Evolutionary conservation across 768 basidiomycete genomes (phyloP).

Genomic region (Leccinum boreale): DNA sequence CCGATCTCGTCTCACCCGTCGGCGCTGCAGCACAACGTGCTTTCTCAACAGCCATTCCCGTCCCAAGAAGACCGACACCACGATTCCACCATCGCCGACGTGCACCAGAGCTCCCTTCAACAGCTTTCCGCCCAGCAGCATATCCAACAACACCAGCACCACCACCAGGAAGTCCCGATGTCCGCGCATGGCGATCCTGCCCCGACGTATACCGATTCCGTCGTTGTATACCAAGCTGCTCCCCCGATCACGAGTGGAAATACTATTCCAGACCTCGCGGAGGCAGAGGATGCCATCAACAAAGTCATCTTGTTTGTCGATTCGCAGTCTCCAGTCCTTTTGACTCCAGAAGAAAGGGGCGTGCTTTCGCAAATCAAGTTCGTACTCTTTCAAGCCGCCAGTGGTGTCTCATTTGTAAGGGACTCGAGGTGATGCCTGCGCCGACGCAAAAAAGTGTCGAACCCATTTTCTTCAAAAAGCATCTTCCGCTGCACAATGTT

Average conservation of each 20-base stretch:
- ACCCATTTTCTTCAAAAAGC: slow-evolving; percentile 16
- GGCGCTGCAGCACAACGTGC: slow-evolving; percentile 25
- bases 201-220: slow-evolving; percentile 26
- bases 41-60: slow-evolving; percentile 30
- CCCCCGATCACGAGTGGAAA: slow-evolving; percentile 32
- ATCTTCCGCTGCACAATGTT: slow-evolving; percentile 11
- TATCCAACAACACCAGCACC: slow-evolving; percentile 24
- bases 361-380: slow-evolving; percentile 47
- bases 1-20: slow-evolving; percentile 33
- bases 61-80: slow-evolving; percentile 27
- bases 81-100: slow-evolving; percentile 22
- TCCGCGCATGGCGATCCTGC: slow-evolving; percentile 22
- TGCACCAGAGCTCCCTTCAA: slow-evolving; percentile 29
- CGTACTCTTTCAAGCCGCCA: slow-evolving; percentile 49
- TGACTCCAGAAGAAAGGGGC: slow-evolving; percentile 36
- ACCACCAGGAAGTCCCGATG: slow-evolving; percentile 23
- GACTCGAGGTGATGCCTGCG: slow-evolving; percentile 22
- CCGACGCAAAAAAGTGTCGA: background rate
- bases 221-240: slow-evolving; percentile 32
- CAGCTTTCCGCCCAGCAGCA: slow-evolving; percentile 30
- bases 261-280: slow-evolving; percentile 38
- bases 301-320: slow-evolving; percentile 54
- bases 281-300: slow-evolving; percentile 54
- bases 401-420: slow-evolving; percentile 35
- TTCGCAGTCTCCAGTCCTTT: slow-evolving; percentile 30